Evolutionary conservation across 1,139 yeast genomes (phyloP), one percentile per base, ranked within the genome.

Genomic region (Hyphopichia fennica): DNA sequence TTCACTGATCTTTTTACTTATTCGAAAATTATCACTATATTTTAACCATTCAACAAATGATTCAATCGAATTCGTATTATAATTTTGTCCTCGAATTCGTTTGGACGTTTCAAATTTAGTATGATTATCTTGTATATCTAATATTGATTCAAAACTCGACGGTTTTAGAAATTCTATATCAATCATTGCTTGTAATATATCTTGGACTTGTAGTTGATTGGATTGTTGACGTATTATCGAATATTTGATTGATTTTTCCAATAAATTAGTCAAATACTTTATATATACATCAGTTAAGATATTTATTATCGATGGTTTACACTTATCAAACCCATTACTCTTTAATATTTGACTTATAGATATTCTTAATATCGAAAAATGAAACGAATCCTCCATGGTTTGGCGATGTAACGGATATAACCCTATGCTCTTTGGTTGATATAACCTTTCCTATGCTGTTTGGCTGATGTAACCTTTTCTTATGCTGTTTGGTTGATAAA

Each of bases 301-400:
- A 55, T 84, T 85, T 11, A 87, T 65, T 8, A 83, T 74, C 7
- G 77, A 66, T 1, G 88, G 85, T 37, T 80, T 69, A 47, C 88
- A 79, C 50, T 82, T 72, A 52, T 87, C 95, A 50, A 87, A 83
- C 1, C 95, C 95, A 16, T 80, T 73, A 0, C 88, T 77, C 45
- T 87, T 77, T 39, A 87, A 69, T 15, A 86, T 67, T 64, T 79
- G 95, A 22, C 84, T 77, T 44, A 84, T 73, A 0, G 90, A 77
- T 41, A 86, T 70, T 41, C 90, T 71, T 38, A 84, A 69, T 35
- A 85, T 61, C 18, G 84, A 70, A 54, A 77, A 82, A 56, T 79
- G 76, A 60, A 85, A 82, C 22, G 65, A 53, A 35, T 62, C 67
- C 38, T 63, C 68, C 67, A 64, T 62, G 14, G 13, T 23, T n/a